phyloP scores from a whole-genome alignment of 192 early-diverging fungal species.

The Diversispora epigaea region DNA sequence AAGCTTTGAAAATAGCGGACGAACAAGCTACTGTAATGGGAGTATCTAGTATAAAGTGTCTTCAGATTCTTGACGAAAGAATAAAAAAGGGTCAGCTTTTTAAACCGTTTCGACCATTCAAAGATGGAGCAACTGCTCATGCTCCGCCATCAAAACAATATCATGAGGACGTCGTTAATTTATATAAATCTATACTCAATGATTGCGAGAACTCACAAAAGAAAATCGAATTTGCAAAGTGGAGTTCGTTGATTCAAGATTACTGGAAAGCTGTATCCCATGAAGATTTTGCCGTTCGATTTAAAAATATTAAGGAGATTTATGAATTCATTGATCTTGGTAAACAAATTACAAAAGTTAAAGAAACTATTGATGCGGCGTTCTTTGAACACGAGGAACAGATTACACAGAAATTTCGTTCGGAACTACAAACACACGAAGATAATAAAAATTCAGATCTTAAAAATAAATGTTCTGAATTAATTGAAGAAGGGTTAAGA shows the following conservation, averaged over 20 bases:
- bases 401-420: background rate
- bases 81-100: slow-evolving; percentile 25
- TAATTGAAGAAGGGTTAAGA: no score
- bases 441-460: background rate
- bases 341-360: slow-evolving; percentile 21
- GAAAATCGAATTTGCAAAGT: no score
- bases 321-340: slow-evolving; percentile 31
- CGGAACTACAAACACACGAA: background rate
- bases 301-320: slow-evolving; percentile 31
- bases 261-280: slow-evolving; percentile 8
- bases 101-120: slow-evolving; percentile 31
- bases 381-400: slow-evolving; percentile 18
- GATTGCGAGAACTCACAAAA: no score
- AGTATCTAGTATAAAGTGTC: slow-evolving; percentile 6
- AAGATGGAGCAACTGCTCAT: slow-evolving; percentile 28
- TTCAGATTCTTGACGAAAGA: slow-evolving; percentile 24
- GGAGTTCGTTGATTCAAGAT: no score
- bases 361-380: slow-evolving; percentile 18
- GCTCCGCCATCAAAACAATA: no score
- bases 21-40: slow-evolving; percentile 28
- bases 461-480: no score
- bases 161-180: no score
- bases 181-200: no score
- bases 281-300: slow-evolving; percentile 28
- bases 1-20: slow-evolving; percentile 24